Evolutionary conservation across 208 protist species (phyloP), one percentile per base, ranked within the genome.

Genomic region (Crithidia thermophila): DNA sequence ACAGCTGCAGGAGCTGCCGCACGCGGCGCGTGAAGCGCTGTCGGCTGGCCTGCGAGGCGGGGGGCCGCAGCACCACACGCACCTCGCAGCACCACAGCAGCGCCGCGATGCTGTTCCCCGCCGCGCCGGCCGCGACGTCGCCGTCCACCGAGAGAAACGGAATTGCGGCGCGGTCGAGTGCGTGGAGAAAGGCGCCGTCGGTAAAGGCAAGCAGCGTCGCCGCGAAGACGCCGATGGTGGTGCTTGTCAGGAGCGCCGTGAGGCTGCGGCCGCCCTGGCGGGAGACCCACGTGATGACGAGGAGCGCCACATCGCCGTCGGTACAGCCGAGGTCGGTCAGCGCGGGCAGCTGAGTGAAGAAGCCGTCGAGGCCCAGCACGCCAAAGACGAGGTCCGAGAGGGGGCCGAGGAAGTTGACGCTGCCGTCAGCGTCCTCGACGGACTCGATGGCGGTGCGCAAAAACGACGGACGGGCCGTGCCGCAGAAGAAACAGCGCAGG

Each of bases 331-430:
- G 14, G 18, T 74, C 58, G 16, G 50, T 45, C 11, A 79, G 37
- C 3, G 60, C 56, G 4, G 75, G 77, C 27, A 83, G 57, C 50
- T 79, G 72, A n/a, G 59, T 31, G 46, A 73, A 51, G 53, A 83
- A 83, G 40, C 43, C 50, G 40, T 69, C 51, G 18, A 72, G 25
- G 9, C 77, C 77, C 16, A 66, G 53, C 6, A 57, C 18, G 1
- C 72, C 77, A 58, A 81, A 88, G 21, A 78, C 47, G 25, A 91
- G 65, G 58, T 82, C 67, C 14, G 72, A 77, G 14, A 91, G 43
- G 42, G 42, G 52, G 40, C 73, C 79, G 11, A 81, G 40, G 25
- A 75, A 50, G 55, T 68, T 56, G 47, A 79, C 34, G 39, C 40
- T 36, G 39, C 57, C 59, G 53, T 77, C 50, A 1, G 69, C 39